Evolutionary conservation across 441 rosid genomes (phyloP).

Genomic region (Gossypium schwendimanii): DNA sequence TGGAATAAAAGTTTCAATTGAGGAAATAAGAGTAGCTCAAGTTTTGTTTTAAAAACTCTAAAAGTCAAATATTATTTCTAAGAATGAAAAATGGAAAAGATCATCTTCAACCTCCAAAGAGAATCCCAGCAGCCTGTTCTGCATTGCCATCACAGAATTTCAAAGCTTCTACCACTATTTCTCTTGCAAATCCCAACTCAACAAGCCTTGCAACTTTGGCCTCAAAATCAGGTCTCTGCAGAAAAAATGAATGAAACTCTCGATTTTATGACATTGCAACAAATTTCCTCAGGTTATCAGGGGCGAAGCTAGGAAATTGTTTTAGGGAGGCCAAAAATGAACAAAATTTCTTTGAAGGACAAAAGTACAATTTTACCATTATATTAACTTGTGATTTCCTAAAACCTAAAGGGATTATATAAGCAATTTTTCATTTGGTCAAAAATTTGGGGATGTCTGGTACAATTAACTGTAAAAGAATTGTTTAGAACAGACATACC

Average conservation of each 20-base stretch:
- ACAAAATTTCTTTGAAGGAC: too few species aligned
- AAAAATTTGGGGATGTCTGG: too few species aligned
- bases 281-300: not conserved
- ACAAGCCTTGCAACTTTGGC: conserved; percentile 79
- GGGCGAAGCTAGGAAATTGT: too few species aligned
- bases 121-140: conserved; percentile 97
- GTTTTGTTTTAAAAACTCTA: conserved; percentile 1
- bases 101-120: conserved; percentile 60
- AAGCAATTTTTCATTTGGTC: too few species aligned
- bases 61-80: conserved; percentile 13
- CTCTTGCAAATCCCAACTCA: conserved; percentile 75
- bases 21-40: not conserved
- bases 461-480: too few species aligned
- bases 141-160: conserved; percentile 70
- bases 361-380: too few species aligned
- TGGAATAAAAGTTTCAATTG: not conserved
- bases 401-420: too few species aligned
- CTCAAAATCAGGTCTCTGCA: conserved; percentile 76
- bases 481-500: conserved; percentile 26
- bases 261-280: not conserved
- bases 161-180: conserved; percentile 74
- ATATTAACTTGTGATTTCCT: too few species aligned
- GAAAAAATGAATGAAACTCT: not conserved
- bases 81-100: not conserved
- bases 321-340: too few species aligned